Percentiles rank a stretch among this genome's conserved stretches.
Evolutionary conservation across 1,284 basidiomycete species (phyloP).

Genomic region (Moesziomyces sp.): DNA sequence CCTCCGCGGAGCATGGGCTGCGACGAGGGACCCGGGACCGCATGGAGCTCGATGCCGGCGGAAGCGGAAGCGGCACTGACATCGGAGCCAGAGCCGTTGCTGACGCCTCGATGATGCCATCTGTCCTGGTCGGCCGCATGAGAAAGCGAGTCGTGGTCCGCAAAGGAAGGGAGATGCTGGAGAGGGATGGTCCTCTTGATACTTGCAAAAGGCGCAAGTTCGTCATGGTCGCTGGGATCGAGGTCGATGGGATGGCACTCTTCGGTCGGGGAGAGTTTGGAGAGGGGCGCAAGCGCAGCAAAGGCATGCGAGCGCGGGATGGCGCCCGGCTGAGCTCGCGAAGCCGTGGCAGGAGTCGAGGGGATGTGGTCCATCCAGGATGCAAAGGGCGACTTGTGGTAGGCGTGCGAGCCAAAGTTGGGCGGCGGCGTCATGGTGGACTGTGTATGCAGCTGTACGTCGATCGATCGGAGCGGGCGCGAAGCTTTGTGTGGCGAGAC

Average conservation of each 20-base stretch:
- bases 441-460: constrained; percentile 26
- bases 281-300: constrained; percentile 40
- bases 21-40: constrained; percentile 34
- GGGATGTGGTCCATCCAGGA: constrained; percentile 28
- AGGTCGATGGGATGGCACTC: constrained; percentile 30
- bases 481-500: constrained; percentile 26
- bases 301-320: constrained; percentile 53
- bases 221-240: constrained; percentile 10
- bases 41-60: constrained; percentile 28
- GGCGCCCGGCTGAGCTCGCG: constrained; percentile 15
- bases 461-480: constrained; percentile 16
- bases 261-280: constrained; percentile 31
- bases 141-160: background rate
- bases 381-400: constrained; percentile 48
- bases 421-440: constrained; percentile 56
- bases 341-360: constrained; percentile 26
- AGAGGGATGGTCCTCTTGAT: constrained; percentile 44
- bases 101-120: constrained; percentile 39
- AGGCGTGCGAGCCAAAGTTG: constrained; percentile 39
- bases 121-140: constrained; percentile 4
- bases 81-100: constrained; percentile 41
- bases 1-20: constrained; percentile 33
- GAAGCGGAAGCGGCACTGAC: constrained; percentile 35
- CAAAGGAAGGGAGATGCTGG: constrained; percentile 25
- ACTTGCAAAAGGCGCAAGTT: constrained; percentile 8